A percentile compares a stretch with the other conserved stretches of the same genome.
Evolutionary conservation across 495 filamentous ascomycete genomes (phyloP).

Genomic region (Tuber indicum): DNA sequence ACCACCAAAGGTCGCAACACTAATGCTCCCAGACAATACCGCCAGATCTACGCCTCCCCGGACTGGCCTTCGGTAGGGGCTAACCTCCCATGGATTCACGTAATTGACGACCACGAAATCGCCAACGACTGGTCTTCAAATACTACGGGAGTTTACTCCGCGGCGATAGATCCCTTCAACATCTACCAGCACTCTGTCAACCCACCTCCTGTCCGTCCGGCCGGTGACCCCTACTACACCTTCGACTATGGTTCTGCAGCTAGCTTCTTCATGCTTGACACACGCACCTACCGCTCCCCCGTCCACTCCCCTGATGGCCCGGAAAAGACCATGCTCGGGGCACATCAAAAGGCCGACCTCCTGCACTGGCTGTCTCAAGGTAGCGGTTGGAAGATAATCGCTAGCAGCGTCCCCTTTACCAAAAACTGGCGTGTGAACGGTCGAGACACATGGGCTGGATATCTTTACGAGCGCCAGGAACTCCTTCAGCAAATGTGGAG

Average conservation of each 20-base stretch:
- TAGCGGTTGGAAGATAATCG: constrained; percentile 73
- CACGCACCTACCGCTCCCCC: constrained; percentile 72
- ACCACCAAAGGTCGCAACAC: neutral
- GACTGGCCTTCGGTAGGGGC: constrained; percentile 66
- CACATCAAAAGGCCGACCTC: constrained; percentile 68
- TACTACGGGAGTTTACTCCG: constrained; percentile 62
- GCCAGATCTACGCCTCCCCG: constrained; percentile 85
- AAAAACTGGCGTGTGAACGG: constrained; percentile 84
- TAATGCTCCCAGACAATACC: constrained; percentile 56
- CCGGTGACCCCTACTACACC: constrained; percentile 67
- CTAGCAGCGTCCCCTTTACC: constrained; percentile 84
- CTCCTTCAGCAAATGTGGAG: constrained; percentile 91
- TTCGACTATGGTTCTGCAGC: constrained; percentile 79
- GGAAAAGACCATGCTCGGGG: constrained; percentile 80
- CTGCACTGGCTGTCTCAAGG: constrained; percentile 59
- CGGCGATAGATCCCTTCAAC: constrained; percentile 76
- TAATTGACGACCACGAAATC: constrained; percentile 94
- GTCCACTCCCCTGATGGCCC: constrained; percentile 49
- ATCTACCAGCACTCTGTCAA: constrained; percentile 81
- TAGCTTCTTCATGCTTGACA: constrained; percentile 91
- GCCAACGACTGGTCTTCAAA: constrained; percentile 80
- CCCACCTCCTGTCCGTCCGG: constrained; percentile 56
- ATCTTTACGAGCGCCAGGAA: constrained; percentile 65
- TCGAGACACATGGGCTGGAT: constrained; percentile 88
- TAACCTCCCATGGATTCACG: constrained; percentile 89